phyloP scores from a whole-genome alignment of 2,329 filamentous ascomycete genomes.

The Fusarium setosum region DNA sequence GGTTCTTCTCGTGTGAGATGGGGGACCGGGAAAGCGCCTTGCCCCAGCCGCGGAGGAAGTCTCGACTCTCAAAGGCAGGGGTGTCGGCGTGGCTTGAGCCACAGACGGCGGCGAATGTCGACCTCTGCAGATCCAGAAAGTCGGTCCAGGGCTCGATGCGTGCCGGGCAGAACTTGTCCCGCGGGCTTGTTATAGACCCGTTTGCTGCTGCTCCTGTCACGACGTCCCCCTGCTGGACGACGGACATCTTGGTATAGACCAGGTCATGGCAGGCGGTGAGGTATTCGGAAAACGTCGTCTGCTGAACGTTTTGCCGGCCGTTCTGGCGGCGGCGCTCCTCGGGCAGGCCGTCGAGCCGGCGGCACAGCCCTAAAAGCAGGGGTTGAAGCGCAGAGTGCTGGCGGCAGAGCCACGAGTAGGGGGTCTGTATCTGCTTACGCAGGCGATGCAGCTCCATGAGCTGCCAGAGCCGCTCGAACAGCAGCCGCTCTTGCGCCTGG shows the following conservation, averaged over 20 bases:
- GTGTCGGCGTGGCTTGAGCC: slow-evolving; percentile 29
- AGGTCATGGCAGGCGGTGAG: slow-evolving; percentile 43
- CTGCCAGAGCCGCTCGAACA: too few species aligned
- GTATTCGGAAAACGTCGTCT: slow-evolving; percentile 47
- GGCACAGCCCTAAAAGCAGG: too few species aligned
- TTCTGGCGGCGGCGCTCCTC: too few species aligned
- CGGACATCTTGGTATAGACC: slow-evolving; percentile 37
- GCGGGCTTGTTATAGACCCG: slow-evolving; percentile 44
- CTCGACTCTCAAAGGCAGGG: slow-evolving; percentile 42
- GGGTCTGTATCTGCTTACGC: too few species aligned
- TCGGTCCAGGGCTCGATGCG: slow-evolving; percentile 43
- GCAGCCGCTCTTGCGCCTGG: too few species aligned
- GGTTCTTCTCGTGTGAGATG: slow-evolving; percentile 40
- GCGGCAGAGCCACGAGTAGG: too few species aligned
- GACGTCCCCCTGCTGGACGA: slow-evolving; percentile 45
- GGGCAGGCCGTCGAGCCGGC: too few species aligned
- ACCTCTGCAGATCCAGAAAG: slow-evolving; percentile 43
- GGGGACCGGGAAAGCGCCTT: slow-evolving; percentile 24
- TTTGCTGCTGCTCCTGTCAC: slow-evolving; percentile 39
- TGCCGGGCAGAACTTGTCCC: slow-evolving; percentile 44
- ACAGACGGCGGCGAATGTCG: slow-evolving; percentile 37
- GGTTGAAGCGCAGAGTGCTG: too few species aligned
- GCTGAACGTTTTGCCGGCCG: too few species aligned
- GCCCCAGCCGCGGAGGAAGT: slow-evolving; percentile 39
- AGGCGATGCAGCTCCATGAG: too few species aligned